Evolutionary conservation across 352 stramenopile species (phyloP).

Genomic region (Blastocystis sp.): DNA sequence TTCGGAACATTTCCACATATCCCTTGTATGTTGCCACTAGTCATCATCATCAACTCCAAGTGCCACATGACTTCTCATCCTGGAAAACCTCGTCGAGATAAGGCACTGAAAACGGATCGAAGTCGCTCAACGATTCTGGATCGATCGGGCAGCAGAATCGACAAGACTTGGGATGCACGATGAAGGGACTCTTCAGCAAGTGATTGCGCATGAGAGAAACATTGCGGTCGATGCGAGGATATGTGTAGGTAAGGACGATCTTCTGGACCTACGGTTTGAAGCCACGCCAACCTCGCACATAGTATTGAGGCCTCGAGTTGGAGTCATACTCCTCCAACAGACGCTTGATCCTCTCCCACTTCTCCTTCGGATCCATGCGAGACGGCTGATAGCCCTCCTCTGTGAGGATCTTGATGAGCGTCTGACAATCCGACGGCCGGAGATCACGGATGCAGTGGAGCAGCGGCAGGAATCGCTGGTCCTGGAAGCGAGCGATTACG

Average conservation of each 20-base stretch:
- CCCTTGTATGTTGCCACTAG: slow-evolving; percentile 5
- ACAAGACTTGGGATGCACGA: slow-evolving; percentile 55
- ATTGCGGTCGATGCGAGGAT: slow-evolving; percentile 22
- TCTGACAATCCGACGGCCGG: neutral
- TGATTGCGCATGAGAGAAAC: slow-evolving; percentile 40
- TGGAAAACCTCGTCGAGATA: slow-evolving; percentile 19
- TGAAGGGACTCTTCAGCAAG: slow-evolving; percentile 49
- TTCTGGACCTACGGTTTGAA: neutral
- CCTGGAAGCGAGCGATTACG: too few species aligned
- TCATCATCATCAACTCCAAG: neutral
- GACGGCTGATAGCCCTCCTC: neutral
- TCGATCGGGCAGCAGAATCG: slow-evolving; percentile 39
- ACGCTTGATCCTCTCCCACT: neutral
- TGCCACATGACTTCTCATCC: neutral
- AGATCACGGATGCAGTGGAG: neutral
- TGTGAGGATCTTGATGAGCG: neutral
- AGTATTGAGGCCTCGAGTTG: neutral
- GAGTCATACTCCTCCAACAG: neutral
- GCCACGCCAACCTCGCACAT: too few species aligned
- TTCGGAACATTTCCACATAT: neutral
- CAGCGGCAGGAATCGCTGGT: neutral
- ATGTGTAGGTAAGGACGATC: slow-evolving; percentile 37
- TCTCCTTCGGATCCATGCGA: neutral
- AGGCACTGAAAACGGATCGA: neutral
- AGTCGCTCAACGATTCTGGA: neutral